Conservation (phyloP, 192 early-diverging fungal species). For the Funneliformis geosporum region DNA sequence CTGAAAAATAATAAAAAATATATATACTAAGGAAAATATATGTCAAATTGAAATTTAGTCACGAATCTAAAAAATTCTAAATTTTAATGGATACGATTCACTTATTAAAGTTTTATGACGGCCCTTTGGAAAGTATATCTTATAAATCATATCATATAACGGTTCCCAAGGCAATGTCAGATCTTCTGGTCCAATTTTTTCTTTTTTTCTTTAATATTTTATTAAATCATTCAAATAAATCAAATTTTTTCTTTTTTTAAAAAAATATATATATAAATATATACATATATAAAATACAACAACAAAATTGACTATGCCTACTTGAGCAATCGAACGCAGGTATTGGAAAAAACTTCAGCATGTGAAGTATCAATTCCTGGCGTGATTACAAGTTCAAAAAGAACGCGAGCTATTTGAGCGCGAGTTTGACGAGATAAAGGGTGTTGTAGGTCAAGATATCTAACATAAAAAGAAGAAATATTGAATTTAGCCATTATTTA, state of each 20-base stretch:
- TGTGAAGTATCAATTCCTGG: constrained; percentile 69
- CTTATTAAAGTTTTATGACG: constrained; percentile 64
- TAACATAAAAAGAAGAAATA: constrained; percentile 27
- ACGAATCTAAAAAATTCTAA: too few relatives aligned
- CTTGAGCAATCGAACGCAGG: constrained; percentile 68
- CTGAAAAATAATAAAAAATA: constrained; percentile 32
- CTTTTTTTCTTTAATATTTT: constrained; percentile 62
- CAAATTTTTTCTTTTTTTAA: neutral
- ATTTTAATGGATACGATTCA: constrained; percentile 48
- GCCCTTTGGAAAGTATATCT: constrained; percentile 63
- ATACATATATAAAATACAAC: too few relatives aligned
- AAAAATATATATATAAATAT: neutral
- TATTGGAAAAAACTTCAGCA: constrained; percentile 62
- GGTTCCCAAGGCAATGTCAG: constrained; percentile 76
- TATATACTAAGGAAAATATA: neutral
- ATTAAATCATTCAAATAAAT: neutral
- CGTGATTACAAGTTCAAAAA: constrained; percentile 66
- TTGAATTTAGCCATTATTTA: neutral
- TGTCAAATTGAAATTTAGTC: neutral
- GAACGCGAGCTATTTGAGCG: constrained; percentile 53
- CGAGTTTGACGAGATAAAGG: constrained; percentile 57
- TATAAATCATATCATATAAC: constrained; percentile 63
- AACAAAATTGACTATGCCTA: constrained; percentile 41
- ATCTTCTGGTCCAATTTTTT: constrained; percentile 60
- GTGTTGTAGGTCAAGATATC: constrained; percentile 69